phyloP scores from a whole-genome alignment of 805 yeast genomes.

The Zygotorulaspora florentina region DNA sequence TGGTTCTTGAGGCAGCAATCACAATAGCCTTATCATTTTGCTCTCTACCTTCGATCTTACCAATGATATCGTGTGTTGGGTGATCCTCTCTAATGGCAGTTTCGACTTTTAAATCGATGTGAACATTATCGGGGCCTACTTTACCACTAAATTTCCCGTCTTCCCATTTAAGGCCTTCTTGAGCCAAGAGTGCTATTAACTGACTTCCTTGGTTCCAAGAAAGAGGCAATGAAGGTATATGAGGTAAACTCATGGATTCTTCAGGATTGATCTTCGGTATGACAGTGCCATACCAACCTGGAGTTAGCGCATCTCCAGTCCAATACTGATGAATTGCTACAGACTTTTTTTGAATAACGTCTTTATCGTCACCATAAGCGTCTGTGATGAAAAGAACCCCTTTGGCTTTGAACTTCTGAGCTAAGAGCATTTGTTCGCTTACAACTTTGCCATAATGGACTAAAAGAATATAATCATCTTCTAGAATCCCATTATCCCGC shows the following conservation, averaged over 20 bases:
- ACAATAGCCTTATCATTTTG: conserved; percentile 68
- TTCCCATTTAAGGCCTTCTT: conserved; percentile 27
- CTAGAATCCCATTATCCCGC: conserved; percentile 35
- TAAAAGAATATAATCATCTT: conserved; percentile 51
- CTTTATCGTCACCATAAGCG: conserved; percentile 33
- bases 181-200: conserved; percentile 32
- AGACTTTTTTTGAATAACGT: conserved; percentile 37
- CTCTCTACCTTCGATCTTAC: conserved; percentile 74
- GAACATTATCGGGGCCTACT: conserved; percentile 11
- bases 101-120: conserved; percentile 34
- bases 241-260: conserved; percentile 53
- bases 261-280: conserved; percentile 41
- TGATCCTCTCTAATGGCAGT: conserved; percentile 53
- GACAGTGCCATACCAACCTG: conserved; percentile 59
- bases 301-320: conserved; percentile 77
- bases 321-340: conserved; percentile 56
- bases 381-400: conserved; percentile 68
- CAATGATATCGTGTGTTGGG: conserved; percentile 72
- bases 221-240: conserved; percentile 72
- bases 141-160: conserved; percentile 24
- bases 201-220: conserved; percentile 65
- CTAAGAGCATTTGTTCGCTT: conserved; percentile 50
- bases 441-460: conserved; percentile 54
- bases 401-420: conserved; percentile 51
- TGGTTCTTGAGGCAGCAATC: conserved; percentile 80